Percentiles rank a stretch among this genome's conserved stretches.
Conservation (phyloP, 768 basidiomycete genomes). For the Suillus cothurnatus region DNA sequence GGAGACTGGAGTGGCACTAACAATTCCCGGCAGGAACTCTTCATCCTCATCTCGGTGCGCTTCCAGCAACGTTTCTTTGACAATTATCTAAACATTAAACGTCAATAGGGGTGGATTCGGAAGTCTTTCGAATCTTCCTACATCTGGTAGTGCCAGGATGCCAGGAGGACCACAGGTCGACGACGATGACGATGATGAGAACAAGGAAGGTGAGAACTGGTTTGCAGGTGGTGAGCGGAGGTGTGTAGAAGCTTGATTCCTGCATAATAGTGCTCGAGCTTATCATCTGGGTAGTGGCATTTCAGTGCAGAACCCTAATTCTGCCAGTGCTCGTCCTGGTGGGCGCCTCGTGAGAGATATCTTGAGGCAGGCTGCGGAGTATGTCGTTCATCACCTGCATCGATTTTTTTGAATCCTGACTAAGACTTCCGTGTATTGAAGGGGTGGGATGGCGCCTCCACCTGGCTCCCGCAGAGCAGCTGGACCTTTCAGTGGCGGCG, state of each 20-base stretch:
- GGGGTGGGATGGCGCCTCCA: slow-evolving; percentile 22
- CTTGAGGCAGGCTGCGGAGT: slow-evolving; percentile 82
- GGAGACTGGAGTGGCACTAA: slow-evolving; percentile 48
- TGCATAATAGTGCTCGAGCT: background rate
- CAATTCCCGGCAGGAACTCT: slow-evolving; percentile 26
- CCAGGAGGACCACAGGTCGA: slow-evolving; percentile 34
- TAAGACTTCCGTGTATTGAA: background rate
- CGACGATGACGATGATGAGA: slow-evolving; percentile 55
- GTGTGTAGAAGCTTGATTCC: slow-evolving; percentile 37
- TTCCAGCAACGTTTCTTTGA: background rate
- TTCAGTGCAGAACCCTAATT: slow-evolving; percentile 83
- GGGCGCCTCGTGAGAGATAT: slow-evolving; percentile 70
- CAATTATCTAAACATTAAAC: background rate
- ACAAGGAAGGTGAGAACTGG: slow-evolving; percentile 63
- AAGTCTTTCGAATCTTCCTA: slow-evolving; percentile 37
- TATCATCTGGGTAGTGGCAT: slow-evolving; percentile 62
- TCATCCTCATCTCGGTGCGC: slow-evolving; percentile 19
- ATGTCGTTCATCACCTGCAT: slow-evolving; percentile 29
- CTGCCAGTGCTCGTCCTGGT: slow-evolving; percentile 42
- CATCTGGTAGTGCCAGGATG: slow-evolving; percentile 20
- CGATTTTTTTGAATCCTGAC: background rate
- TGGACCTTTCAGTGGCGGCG: slow-evolving; percentile 63
- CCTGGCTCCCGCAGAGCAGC: slow-evolving; percentile 18
- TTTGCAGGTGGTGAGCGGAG: slow-evolving; percentile 97
- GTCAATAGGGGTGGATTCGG: slow-evolving; percentile 28